Evolutionary conservation across 495 filamentous ascomycete genomes (phyloP).

Genomic region (Symbiotaphrina buchneri): DNA sequence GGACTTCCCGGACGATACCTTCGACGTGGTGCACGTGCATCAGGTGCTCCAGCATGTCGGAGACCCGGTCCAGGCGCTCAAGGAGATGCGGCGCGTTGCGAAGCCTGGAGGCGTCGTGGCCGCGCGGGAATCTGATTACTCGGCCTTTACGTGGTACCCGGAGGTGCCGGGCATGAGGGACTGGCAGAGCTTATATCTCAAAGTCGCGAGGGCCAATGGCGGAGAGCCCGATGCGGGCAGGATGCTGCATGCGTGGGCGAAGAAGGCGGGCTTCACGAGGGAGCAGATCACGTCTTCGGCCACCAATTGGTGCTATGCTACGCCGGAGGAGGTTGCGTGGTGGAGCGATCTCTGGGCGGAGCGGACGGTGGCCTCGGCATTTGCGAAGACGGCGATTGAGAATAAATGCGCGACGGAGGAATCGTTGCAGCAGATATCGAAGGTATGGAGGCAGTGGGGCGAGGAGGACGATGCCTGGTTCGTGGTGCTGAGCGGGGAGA

Average conservation of each 20-base stretch:
- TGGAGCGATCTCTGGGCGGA: conserved; percentile 25
- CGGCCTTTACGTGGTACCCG: conserved; percentile 21
- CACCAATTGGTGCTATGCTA: conserved; percentile 22
- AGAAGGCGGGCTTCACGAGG: conserved; percentile 20
- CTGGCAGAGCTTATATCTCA: conserved; percentile 18
- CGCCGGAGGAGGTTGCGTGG: conserved; percentile 17
- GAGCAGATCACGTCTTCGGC: conserved; percentile 14
- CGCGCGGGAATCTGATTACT: conserved; percentile 21
- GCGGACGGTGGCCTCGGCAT: conserved; percentile 15
- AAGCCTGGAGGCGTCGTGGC: conserved; percentile 30
- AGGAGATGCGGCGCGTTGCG: conserved; percentile 24
- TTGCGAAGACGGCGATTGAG: conserved; percentile 17
- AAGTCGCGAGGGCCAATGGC: conserved; percentile 16
- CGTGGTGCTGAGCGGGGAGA: conserved; percentile 25
- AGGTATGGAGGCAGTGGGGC: conserved; percentile 21
- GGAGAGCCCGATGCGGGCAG: conserved; percentile 26
- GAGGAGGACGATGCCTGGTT: conserved; percentile 26
- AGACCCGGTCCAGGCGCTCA: conserved; percentile 17
- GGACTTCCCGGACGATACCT: conserved; percentile 20
- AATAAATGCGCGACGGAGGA: conserved; percentile 15
- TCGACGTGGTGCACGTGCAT: conserved; percentile 31
- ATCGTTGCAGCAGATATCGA: conserved; percentile 19
- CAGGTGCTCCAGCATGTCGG: conserved; percentile 29
- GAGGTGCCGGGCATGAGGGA: conserved; percentile 15
- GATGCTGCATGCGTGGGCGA: conserved; percentile 23